phyloP scores from a whole-genome alignment of 73 alveolate species.

The Tetrahymena borealis region DNA sequence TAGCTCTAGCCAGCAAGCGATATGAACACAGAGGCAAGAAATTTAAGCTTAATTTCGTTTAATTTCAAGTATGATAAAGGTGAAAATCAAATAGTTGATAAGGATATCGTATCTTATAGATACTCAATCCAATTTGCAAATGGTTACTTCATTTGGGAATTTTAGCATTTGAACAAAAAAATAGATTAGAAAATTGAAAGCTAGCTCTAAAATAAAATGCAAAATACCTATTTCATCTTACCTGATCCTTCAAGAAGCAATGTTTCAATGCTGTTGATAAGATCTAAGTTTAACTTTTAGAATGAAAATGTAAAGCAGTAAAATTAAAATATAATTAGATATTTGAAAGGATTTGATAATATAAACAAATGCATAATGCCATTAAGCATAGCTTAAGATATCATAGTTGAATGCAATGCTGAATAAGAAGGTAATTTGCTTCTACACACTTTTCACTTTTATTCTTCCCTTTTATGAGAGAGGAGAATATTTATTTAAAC shows the following conservation, averaged over 20 bases:
- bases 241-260: neutral
- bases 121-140: neutral
- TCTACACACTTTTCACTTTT: too few species aligned
- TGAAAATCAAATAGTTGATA: neutral
- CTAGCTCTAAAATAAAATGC: neutral
- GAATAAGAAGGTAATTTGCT: neutral
- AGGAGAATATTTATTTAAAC: too few species aligned
- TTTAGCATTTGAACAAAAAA: neutral
- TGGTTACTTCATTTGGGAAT: neutral
- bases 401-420: neutral
- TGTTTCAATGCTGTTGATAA: neutral
- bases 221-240: neutral
- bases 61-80: neutral
- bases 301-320: neutral
- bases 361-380: neutral
- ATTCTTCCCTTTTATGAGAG: too few species aligned
- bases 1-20: neutral
- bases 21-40: neutral
- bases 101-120: neutral
- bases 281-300: neutral
- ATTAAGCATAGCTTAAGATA: neutral
- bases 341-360: neutral
- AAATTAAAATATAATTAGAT: neutral
- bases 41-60: neutral
- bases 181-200: neutral